A percentile compares a stretch with the other conserved stretches of the same genome.
Evolutionary conservation across 352 stramenopile species (phyloP).

Genomic region (Globisporangium emineosum): DNA sequence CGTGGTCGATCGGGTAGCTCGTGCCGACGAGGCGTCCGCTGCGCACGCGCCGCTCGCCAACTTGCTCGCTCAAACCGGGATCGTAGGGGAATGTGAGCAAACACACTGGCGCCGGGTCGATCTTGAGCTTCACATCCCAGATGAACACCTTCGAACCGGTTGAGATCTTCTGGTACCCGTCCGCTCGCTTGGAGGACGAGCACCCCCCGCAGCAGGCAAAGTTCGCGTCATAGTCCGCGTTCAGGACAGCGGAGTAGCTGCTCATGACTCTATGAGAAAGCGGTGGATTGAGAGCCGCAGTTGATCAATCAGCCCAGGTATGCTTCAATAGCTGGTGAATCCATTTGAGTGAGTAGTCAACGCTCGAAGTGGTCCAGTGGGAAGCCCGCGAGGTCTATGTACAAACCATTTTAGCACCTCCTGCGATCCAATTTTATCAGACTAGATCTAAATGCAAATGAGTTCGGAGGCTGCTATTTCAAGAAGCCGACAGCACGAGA

Average conservation of each 20-base stretch:
- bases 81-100: slow-evolving; percentile 62
- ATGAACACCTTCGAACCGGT: slow-evolving; percentile 59
- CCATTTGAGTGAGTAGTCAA: background rate
- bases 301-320: no score
- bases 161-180: slow-evolving; percentile 44
- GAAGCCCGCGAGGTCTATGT: background rate
- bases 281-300: no score
- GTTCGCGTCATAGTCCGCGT: slow-evolving; percentile 31
- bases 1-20: slow-evolving; percentile 70
- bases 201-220: slow-evolving; percentile 75
- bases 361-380: background rate
- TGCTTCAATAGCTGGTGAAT: background rate
- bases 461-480: no score
- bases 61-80: slow-evolving; percentile 48
- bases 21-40: slow-evolving; percentile 57
- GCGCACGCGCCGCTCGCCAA: slow-evolving; percentile 52
- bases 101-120: slow-evolving; percentile 35
- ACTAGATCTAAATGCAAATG: background rate
- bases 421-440: background rate
- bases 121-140: slow-evolving; percentile 68
- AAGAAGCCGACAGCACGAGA: no score
- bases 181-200: slow-evolving; percentile 48
- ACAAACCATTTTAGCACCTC: background rate
- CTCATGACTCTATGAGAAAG: background rate
- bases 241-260: background rate